Conservation (phyloP, 768 basidiomycete species). For the Panaeolus cyanescens region DNA sequence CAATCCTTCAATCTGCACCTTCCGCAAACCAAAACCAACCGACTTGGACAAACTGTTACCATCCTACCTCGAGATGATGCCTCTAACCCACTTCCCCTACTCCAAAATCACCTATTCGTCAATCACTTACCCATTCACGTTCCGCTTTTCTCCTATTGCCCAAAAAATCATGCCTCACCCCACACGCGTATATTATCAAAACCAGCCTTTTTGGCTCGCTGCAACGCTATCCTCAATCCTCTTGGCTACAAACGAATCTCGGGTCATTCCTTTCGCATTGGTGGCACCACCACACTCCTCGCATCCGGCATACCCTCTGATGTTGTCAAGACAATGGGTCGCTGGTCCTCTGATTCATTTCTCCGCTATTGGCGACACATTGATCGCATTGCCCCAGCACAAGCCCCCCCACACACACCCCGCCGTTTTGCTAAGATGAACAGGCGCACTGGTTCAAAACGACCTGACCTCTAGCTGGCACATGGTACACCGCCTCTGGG, state of each 20-base stretch:
- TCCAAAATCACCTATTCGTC: slow-evolving; percentile 13
- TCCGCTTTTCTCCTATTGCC: slow-evolving; percentile 20
- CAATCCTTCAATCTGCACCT: too few species aligned
- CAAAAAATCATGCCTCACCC: too few species aligned
- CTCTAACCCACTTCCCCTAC: slow-evolving; percentile 17
- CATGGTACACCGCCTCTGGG: too few species aligned
- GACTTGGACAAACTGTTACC: slow-evolving; percentile 18
- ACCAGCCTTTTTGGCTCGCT: slow-evolving; percentile 16
- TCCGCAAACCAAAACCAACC: slow-evolving; percentile 24
- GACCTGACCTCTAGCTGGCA: too few species aligned
- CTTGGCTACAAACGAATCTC: slow-evolving; percentile 14
- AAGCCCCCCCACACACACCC: slow-evolving; percentile 8
- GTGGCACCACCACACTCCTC: slow-evolving; percentile 33
- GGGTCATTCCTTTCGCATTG: slow-evolving; percentile 36
- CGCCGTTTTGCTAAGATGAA: too few species aligned
- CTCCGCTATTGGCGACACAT: slow-evolving; percentile 31
- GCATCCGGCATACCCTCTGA: slow-evolving; percentile 30
- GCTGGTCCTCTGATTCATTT: slow-evolving; percentile 36
- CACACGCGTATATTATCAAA: slow-evolving; percentile 14
- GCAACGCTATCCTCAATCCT: slow-evolving; percentile 25
- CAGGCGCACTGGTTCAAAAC: too few species aligned
- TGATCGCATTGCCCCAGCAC: slow-evolving; percentile 17
- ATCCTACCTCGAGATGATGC: slow-evolving; percentile 13
- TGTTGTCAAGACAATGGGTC: too few species aligned
- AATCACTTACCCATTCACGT: slow-evolving; percentile 6